phyloP scores from a whole-genome alignment of 495 filamentous ascomycete species.

The Neurospora sp. region DNA sequence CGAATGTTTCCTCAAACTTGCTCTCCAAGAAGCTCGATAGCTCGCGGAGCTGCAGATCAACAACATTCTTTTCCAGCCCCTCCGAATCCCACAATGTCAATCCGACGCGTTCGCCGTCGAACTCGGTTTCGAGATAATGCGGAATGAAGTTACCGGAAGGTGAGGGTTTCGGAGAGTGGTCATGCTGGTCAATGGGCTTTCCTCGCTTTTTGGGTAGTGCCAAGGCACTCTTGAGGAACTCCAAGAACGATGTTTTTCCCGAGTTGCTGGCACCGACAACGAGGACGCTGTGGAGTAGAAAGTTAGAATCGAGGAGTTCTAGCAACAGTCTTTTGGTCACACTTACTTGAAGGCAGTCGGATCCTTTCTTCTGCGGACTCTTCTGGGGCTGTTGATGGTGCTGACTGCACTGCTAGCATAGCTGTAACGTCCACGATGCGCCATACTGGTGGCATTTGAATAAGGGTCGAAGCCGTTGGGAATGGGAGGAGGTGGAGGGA shows the following conservation, averaged over 20 bases:
- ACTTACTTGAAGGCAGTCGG: conserved; percentile 97
- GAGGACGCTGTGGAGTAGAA: conserved; percentile 54
- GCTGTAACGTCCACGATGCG: conserved; percentile 91
- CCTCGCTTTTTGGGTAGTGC: conserved; percentile 70
- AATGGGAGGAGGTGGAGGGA: conserved; percentile 43
- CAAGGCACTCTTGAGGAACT: conserved; percentile 81
- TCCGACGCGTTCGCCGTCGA: conserved; percentile 85
- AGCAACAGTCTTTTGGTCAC: too few relatives aligned
- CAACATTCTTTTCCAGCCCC: conserved; percentile 85
- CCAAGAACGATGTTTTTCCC: conserved; percentile 94
- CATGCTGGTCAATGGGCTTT: conserved; percentile 39
- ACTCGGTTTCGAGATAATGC: conserved; percentile 88
- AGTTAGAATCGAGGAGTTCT: neutral
- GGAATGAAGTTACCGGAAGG: conserved; percentile 60
- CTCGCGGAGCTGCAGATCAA: conserved; percentile 86
- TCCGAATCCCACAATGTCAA: conserved; percentile 94
- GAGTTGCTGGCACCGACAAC: conserved; percentile 81
- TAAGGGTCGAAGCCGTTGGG: conserved; percentile 59
- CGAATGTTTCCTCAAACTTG: conserved; percentile 97
- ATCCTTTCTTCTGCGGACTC: conserved; percentile 89
- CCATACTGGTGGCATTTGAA: conserved; percentile 84
- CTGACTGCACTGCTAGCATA: conserved; percentile 89
- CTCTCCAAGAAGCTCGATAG: conserved; percentile 88
- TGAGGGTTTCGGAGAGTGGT: conserved; percentile 38
- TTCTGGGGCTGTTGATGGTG: conserved; percentile 86